A percentile compares a stretch with the other conserved stretches of the same genome.
These are phyloP conservation scores for Podochytrium sp. DNA, from an alignment of 192 early-diverging fungal genomes.

Conservation along the genomic window DNA sequence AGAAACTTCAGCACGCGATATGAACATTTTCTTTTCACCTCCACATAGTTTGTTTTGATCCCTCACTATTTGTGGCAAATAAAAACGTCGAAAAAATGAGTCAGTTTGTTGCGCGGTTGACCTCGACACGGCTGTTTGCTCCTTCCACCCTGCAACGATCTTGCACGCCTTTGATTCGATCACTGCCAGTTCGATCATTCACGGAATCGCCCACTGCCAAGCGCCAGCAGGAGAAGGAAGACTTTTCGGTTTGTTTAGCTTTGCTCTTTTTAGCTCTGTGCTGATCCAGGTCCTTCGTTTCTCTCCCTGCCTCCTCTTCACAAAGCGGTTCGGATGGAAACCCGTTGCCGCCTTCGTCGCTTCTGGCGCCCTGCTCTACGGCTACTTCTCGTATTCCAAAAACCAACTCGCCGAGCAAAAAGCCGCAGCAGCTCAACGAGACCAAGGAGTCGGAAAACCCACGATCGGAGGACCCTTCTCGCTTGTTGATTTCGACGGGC, in stretches of 20 bases:
- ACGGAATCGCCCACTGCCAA: background rate
- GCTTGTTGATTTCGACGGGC: slow-evolving; percentile 81
- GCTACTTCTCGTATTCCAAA: slow-evolving; percentile 49
- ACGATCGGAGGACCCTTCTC: slow-evolving; percentile 89
- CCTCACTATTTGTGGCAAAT: background rate
- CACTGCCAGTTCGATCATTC: background rate
- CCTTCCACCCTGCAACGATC: too few relatives aligned
- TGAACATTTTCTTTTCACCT: too few relatives aligned
- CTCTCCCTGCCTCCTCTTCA: background rate
- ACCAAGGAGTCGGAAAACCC: slow-evolving; percentile 74
- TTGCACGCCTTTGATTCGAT: background rate
- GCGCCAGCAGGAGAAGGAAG: slow-evolving; percentile 1
- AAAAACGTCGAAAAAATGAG: background rate
- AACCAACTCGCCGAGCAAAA: slow-evolving; percentile 27
- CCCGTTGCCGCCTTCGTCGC: slow-evolving; percentile 32
- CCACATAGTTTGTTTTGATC: background rate
- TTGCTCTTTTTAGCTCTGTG: background rate
- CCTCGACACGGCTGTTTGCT: too few relatives aligned
- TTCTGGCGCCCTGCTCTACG: slow-evolving; percentile 39
- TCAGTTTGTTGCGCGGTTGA: background rate
- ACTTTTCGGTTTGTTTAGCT: slow-evolving; percentile 17
- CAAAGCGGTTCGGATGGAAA: slow-evolving; percentile 38
- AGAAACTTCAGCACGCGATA: too few relatives aligned
- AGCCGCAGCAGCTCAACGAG: slow-evolving; percentile 14
- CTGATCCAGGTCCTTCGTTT: background rate